Evolutionary conservation across 257 asterid species (phyloP).

Genomic region (Cinchona pubescens): DNA sequence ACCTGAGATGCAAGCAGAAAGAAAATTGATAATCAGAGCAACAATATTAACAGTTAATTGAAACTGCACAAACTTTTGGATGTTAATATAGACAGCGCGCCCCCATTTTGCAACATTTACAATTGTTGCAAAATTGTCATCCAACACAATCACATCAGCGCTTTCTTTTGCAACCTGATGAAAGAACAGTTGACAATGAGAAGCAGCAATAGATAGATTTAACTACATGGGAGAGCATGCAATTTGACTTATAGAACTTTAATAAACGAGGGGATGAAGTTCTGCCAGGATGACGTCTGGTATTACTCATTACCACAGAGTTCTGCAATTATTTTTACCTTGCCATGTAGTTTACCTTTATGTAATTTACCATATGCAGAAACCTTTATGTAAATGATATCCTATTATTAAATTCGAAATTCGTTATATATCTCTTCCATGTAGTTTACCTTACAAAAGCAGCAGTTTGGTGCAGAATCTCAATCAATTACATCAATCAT

Average conservation of each 20-base stretch:
- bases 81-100: conserved; percentile 91
- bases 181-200: conserved; percentile 2
- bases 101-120: conserved; percentile 98
- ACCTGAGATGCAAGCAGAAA: conserved; percentile 89
- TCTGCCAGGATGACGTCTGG: not conserved
- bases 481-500: not conserved
- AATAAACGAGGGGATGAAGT: not conserved
- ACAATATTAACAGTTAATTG: conserved; percentile 93
- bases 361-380: not conserved
- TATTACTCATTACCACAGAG: too few relatives aligned
- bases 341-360: not conserved
- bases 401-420: not conserved
- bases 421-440: not conserved
- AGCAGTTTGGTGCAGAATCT: not conserved
- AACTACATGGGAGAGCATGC: not conserved
- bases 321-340: not conserved
- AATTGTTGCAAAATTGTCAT: conserved; percentile 89
- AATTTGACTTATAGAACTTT: not conserved
- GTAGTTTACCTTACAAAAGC: not conserved
- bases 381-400: not conserved
- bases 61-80: conserved; percentile 96
- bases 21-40: conserved; percentile 85
- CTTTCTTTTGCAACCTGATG: conserved; percentile 96
- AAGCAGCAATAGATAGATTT: not conserved
- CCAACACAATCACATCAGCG: conserved; percentile 91